Evolutionary conservation across 768 basidiomycete genomes (phyloP), one percentile per base, ranked within the genome.

Genomic region (Psilocybe sp.): DNA sequence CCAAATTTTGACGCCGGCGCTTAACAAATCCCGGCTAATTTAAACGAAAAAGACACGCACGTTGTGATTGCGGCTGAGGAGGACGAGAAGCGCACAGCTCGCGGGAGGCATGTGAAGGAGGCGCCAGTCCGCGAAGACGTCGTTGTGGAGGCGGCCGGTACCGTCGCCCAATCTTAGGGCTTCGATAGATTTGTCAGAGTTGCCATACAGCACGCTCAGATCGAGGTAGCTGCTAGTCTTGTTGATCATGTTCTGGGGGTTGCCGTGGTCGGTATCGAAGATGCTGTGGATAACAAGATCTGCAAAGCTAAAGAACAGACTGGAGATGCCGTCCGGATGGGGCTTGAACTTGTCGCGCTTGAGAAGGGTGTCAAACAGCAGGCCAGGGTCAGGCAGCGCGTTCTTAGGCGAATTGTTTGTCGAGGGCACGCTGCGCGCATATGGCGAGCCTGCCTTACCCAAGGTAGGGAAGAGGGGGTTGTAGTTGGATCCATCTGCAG

Each of bases 241-340:
- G 59, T 92, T 92, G 49, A 80, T 74, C 7, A 7, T 7, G 23
- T 7, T 28, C 1, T 71, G 72, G 63, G 68, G 72, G 60, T 84
- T 73, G 3, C 15, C 40, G 32, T 60, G 67, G 51, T 76, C 82
- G 6, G 78, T 77, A 54, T 85, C 69, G 71, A 92, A 92, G 54
- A 85, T 75, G 47, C 70, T 75, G 65, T 92, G 89, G 56, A 87
- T 89, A 51, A 91, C 72, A 49, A 90, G 67, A 58, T 89, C 77
- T 11, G 89, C 89, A 58, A 92, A 89, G 0, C 88, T 85, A 57
- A 90, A 92, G 68, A 90, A 86, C 15, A 87, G 68, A 51, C 79
- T 77, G 12, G 84, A 87, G 40, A 91, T 77, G 15, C 89, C 89
- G 3, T 78, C 81, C 4, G 85, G 85, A 63, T 87, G 85, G 8